A percentile compares a stretch with the other conserved stretches of the same genome.
Conservation (phyloP, 1,284 basidiomycete species). For the Cutaneotrichosporon dermatis region DNA sequence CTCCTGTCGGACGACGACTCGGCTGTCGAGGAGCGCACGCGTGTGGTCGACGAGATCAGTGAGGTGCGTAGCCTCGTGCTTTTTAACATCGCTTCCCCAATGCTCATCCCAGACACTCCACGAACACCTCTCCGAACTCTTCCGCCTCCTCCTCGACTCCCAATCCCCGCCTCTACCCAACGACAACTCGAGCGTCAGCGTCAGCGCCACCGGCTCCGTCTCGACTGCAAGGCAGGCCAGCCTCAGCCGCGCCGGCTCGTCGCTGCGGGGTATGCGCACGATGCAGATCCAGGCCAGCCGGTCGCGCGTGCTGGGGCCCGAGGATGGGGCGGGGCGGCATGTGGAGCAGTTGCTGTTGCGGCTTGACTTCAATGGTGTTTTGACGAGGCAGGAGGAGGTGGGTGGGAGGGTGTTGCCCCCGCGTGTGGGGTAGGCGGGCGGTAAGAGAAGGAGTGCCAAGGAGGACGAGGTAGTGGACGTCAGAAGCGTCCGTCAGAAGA, state of each 20-base stretch:
- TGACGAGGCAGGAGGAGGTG: constrained; percentile 33
- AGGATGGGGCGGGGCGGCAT: constrained; percentile 58
- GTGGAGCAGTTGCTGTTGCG: constrained; percentile 75
- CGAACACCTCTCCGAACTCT: constrained; percentile 72
- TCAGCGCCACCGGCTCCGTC: no score
- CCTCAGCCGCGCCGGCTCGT: constrained; percentile 12
- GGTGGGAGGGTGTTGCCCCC: no score
- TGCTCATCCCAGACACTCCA: constrained; percentile 53
- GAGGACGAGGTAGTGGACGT: no score
- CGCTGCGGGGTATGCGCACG: constrained; percentile 10
- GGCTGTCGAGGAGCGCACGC: constrained; percentile 48
- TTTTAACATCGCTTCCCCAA: no score
- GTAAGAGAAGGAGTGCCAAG: no score
- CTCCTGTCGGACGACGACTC: constrained; percentile 67
- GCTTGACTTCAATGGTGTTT: constrained; percentile 76
- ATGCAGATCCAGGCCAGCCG: constrained; percentile 62
- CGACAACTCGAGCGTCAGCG: not conserved
- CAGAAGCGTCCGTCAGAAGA: no score
- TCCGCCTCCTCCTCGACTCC: constrained; percentile 61
- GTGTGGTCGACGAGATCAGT: constrained; percentile 63
- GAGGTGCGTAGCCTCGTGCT: constrained; percentile 53
- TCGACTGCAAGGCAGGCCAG: constrained; percentile 8
- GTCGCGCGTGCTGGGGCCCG: constrained; percentile 51
- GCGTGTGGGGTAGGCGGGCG: no score
- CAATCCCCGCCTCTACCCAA: constrained; percentile 53